These are phyloP conservation scores for Coniophora puteana DNA, from an alignment of 1,284 basidiomycete genomes.

Conservation along the genomic window DNA sequence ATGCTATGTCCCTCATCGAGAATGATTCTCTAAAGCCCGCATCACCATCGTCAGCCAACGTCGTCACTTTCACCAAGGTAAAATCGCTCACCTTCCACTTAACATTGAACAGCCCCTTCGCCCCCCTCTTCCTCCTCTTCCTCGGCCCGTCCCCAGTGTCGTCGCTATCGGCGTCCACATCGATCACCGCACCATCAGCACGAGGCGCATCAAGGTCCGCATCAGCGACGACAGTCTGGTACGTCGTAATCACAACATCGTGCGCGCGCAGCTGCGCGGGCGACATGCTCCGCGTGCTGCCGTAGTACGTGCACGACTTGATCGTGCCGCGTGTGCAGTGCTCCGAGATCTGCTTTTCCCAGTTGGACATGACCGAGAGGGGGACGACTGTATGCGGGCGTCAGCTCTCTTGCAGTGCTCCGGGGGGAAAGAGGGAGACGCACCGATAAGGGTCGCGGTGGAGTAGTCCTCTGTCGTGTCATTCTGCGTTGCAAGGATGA, in stretches of 20 bases:
- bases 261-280: slow-evolving; percentile 59
- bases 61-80: not conserved
- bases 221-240: slow-evolving; percentile 46
- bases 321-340: slow-evolving; percentile 62
- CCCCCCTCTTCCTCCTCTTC: slow-evolving; percentile 56
- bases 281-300: slow-evolving; percentile 57
- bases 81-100: slow-evolving; percentile 68
- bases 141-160: slow-evolving; percentile 21
- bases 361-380: slow-evolving; percentile 85
- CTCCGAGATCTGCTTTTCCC: slow-evolving; percentile 85
- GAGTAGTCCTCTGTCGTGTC: slow-evolving; percentile 57
- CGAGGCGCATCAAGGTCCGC: slow-evolving; percentile 16
- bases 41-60: not conserved
- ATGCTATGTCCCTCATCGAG: slow-evolving; percentile 88
- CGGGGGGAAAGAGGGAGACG: slow-evolving; percentile 14
- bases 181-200: no score
- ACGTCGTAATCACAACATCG: slow-evolving; percentile 90
- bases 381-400: slow-evolving; percentile 63
- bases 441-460: slow-evolving; percentile 74
- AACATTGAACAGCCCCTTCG: slow-evolving; percentile 59
- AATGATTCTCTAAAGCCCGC: slow-evolving; percentile 65
- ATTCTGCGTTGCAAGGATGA: slow-evolving; percentile 71
- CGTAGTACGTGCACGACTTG: slow-evolving; percentile 67
- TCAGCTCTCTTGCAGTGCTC: not conserved
- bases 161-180: slow-evolving; percentile 4